A percentile compares a stretch with the other conserved stretches of the same genome.
Evolutionary conservation across 768 basidiomycete species (phyloP).

Genomic region (Podaxis sp.): DNA sequence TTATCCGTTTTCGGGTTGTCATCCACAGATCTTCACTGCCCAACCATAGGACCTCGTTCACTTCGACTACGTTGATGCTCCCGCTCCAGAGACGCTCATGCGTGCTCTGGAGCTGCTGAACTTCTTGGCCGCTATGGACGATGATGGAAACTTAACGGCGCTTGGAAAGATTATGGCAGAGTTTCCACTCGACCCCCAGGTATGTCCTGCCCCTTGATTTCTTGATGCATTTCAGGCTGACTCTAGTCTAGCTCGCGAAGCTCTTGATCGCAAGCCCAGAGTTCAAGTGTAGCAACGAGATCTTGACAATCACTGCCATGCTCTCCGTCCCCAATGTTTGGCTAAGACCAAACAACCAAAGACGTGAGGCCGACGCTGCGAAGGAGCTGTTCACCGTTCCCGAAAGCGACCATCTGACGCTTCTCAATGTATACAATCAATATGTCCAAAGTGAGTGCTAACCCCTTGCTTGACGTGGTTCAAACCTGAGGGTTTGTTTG

Average conservation of each 20-base stretch:
- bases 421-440: constrained; percentile 94
- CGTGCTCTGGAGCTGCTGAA: constrained; percentile 92
- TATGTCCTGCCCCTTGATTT: constrained; percentile 23
- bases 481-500: not conserved
- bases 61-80: constrained; percentile 90
- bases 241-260: constrained; percentile 65
- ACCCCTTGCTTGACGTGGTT: not conserved
- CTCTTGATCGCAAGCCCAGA: constrained; percentile 93
- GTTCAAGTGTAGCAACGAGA: constrained; percentile 94
- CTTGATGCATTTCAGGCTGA: not conserved
- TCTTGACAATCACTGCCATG: constrained; percentile 94
- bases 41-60: constrained; percentile 65
- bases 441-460: constrained; percentile 69
- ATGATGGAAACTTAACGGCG: constrained; percentile 86
- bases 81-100: constrained; percentile 96
- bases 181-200: constrained; percentile 98
- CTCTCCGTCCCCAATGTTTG: constrained; percentile 96
- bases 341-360: constrained; percentile 82
- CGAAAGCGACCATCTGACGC: constrained; percentile 92
- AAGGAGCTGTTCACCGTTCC: constrained; percentile 87
- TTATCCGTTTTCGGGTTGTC: not conserved
- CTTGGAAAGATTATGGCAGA: constrained; percentile 94
- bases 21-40: not conserved
- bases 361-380: constrained; percentile 89
- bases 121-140: constrained; percentile 87